phyloP scores from a whole-genome alignment of 352 stramenopile genomes.

The Phytophthora pinifolia region DNA sequence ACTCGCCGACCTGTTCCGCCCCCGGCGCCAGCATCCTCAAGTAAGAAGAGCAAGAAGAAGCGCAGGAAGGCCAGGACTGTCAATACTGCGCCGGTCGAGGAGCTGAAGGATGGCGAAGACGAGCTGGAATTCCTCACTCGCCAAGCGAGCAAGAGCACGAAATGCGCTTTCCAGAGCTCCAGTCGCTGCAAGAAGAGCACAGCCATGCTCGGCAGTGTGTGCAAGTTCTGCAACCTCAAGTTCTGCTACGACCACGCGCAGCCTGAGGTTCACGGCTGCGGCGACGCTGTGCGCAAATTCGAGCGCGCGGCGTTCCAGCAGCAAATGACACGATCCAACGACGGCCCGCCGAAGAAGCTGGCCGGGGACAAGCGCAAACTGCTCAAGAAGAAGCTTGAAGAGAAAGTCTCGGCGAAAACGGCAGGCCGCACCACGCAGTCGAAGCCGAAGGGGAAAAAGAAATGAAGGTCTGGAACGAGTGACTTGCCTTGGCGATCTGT shows the following conservation, averaged over 20 bases:
- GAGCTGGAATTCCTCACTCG: constrained; percentile 75
- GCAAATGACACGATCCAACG: constrained; percentile 22
- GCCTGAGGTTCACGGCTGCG: constrained; percentile 80
- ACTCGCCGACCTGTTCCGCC: constrained; percentile 39
- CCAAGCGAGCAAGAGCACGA: constrained; percentile 51
- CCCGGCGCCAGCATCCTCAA: constrained; percentile 12
- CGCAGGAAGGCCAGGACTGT: constrained; percentile 31
- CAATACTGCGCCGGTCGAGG: constrained; percentile 32
- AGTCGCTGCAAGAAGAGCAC: constrained; percentile 63
- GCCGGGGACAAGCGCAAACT: constrained; percentile 58
- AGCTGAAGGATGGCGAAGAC: constrained; percentile 49
- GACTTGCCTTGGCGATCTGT: constrained; percentile 20
- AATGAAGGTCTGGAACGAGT: constrained; percentile 23
- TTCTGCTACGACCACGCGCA: constrained; percentile 81
- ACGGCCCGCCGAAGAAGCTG: constrained; percentile 37
- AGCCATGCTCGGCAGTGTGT: constrained; percentile 63
- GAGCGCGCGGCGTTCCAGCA: constrained; percentile 57
- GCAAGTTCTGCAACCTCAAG: constrained; percentile 84
- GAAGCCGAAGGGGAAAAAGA: constrained; percentile 55
- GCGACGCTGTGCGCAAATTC: constrained; percentile 59
- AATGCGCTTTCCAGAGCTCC: constrained; percentile 51
- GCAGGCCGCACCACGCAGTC: constrained; percentile 43
- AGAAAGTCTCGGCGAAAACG: constrained; percentile 58
- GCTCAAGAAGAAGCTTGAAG: constrained; percentile 72
- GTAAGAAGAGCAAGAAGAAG: constrained; percentile 54